A percentile compares a stretch with the other conserved stretches of the same genome.
Evolutionary conservation across 148 eudicot species (phyloP).

Genomic region (Mesembryanthemum crystallinum): DNA sequence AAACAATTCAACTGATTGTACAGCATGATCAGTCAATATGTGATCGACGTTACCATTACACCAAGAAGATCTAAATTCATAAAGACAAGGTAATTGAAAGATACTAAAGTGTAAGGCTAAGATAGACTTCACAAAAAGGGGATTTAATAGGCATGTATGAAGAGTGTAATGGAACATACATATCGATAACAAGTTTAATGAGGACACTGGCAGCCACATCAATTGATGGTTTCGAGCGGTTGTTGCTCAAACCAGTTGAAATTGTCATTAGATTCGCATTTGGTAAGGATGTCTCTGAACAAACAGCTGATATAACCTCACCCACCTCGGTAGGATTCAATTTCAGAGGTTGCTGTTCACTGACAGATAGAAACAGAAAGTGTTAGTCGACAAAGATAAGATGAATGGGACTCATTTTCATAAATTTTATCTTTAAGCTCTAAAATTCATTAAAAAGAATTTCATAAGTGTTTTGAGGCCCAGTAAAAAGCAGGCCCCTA

Average conservation of each 20-base stretch:
- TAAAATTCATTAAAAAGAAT: background rate
- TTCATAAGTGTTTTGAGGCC: background rate
- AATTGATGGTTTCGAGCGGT: slow-evolving; percentile 76
- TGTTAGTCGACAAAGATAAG: background rate
- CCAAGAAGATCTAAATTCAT: background rate
- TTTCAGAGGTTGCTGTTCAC: slow-evolving; percentile 94
- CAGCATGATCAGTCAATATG: background rate
- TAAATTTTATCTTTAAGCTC: too few relatives aligned
- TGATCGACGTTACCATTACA: too few relatives aligned
- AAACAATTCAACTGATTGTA: too few relatives aligned
- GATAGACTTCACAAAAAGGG: background rate
- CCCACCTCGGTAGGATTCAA: slow-evolving; percentile 83
- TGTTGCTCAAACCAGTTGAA: slow-evolving; percentile 68
- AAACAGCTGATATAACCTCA: slow-evolving; percentile 93
- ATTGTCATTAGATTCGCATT: slow-evolving; percentile 53
- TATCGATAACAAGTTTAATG: slow-evolving; percentile 97
- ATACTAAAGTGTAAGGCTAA: background rate
- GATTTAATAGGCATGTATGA: background rate
- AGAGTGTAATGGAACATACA: slow-evolving; percentile 50
- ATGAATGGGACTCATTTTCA: background rate
- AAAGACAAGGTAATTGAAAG: too few relatives aligned
- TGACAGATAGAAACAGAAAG: slow-evolving; percentile 31
- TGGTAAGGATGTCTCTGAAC: slow-evolving; percentile 71
- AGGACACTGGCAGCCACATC: slow-evolving; percentile 98
- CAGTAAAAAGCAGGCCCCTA: background rate